Conservation (phyloP, 23 red algal genomes). For the Chondrus crispus region DNA sequence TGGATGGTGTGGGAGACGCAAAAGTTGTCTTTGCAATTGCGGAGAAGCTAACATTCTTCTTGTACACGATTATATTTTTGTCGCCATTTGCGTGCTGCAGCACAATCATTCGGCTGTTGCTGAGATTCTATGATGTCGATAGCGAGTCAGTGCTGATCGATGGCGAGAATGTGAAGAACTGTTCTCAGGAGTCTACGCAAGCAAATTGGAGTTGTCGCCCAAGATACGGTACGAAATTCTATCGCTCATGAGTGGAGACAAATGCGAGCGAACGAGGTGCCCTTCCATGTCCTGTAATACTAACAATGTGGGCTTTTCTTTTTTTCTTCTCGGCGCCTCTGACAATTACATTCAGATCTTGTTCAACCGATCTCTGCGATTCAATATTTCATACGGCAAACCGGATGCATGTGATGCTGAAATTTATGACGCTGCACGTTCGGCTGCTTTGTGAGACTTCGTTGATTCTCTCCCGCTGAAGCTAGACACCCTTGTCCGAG, state of each 20-base stretch:
- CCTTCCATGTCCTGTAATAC: no score
- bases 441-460: slow-evolving; percentile 70
- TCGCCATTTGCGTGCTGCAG: not conserved
- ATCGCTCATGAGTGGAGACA: no score
- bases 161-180: slow-evolving; percentile 66
- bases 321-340: not conserved
- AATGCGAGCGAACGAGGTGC: no score
- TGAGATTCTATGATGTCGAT: slow-evolving; percentile 89
- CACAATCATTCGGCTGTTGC: slow-evolving; percentile 82
- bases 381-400: slow-evolving; percentile 92
- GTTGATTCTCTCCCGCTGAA: slow-evolving; percentile 71
- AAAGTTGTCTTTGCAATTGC: no score
- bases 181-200: slow-evolving; percentile 44
- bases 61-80: no score
- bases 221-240: slow-evolving; percentile 87
- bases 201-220: slow-evolving; percentile 61
- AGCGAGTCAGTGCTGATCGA: slow-evolving; percentile 78
- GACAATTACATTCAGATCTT: slow-evolving; percentile 70
- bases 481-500: slow-evolving; percentile 86
- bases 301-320: no score
- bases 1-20: not conserved
- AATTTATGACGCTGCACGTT: slow-evolving; percentile 49
- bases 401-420: slow-evolving; percentile 51
- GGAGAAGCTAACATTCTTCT: no score
- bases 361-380: slow-evolving; percentile 81